A percentile compares a stretch with the other conserved stretches of the same genome.
Conservation (phyloP, 148 eudicot species). For the Amaranthus palmeri region DNA sequence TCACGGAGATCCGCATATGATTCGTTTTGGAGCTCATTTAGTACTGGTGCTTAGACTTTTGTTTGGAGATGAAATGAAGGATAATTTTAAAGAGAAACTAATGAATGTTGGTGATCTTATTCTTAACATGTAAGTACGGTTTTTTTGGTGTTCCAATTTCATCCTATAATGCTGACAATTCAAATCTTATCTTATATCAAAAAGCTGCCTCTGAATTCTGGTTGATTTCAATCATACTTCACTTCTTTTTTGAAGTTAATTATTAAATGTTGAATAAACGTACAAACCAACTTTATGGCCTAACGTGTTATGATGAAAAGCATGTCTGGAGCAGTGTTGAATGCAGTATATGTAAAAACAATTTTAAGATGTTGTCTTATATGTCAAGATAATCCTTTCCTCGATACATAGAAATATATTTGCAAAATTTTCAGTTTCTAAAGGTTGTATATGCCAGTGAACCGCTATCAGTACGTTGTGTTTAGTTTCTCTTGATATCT, state of each 20-base stretch:
- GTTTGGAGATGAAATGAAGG: constrained; percentile 72
- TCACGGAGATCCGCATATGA: constrained; percentile 94
- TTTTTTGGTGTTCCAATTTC: not conserved
- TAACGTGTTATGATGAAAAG: not conserved
- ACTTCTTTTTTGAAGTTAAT: not conserved
- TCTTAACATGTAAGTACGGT: constrained; percentile 74
- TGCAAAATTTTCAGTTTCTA: no score
- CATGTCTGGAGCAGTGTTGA: not conserved
- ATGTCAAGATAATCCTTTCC: not conserved
- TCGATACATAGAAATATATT: no score
- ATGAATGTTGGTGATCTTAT: constrained; percentile 93
- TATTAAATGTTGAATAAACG: not conserved
- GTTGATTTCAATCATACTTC: not conserved
- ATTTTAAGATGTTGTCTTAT: not conserved
- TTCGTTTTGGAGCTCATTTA: constrained; percentile 93
- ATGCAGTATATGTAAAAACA: not conserved
- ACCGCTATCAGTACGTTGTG: no score
- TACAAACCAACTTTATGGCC: not conserved
- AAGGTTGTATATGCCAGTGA: no score
- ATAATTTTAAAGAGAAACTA: constrained; percentile 76
- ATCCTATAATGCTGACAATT: not conserved
- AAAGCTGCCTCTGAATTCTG: not conserved
- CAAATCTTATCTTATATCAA: not conserved
- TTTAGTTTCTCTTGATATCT: no score
- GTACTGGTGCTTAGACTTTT: constrained; percentile 82